phyloP scores from a whole-genome alignment of 1,284 basidiomycete genomes.

The Ganoderma lingzhi region DNA sequence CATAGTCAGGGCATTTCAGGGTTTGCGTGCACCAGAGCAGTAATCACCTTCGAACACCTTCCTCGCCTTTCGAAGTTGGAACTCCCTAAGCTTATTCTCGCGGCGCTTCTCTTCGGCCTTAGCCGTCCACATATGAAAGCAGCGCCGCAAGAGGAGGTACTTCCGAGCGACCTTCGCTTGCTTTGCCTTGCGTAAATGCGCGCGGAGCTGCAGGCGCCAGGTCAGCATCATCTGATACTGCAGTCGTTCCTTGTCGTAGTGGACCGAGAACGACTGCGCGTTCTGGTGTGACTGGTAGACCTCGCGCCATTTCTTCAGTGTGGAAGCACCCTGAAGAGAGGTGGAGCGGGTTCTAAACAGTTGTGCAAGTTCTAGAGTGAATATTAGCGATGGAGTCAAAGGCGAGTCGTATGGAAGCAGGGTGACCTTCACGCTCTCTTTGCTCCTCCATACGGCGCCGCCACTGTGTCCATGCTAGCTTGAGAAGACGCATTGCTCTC shows the following conservation, averaged over 20 bases:
- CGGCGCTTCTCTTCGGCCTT: slow-evolving; percentile 58
- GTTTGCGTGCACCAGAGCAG: not conserved
- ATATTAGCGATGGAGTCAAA: not conserved
- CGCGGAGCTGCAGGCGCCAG: slow-evolving; percentile 68
- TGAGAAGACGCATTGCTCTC: slow-evolving; percentile 53
- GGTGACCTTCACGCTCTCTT: slow-evolving; percentile 55
- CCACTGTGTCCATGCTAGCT: slow-evolving; percentile 63
- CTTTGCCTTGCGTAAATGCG: slow-evolving; percentile 58
- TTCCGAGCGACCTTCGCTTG: slow-evolving; percentile 67
- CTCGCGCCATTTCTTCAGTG: slow-evolving; percentile 61
- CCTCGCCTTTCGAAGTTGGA: slow-evolving; percentile 49
- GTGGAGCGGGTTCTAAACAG: slow-evolving; percentile 57
- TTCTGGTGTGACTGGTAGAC: slow-evolving; percentile 57
- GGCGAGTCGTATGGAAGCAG: not conserved
- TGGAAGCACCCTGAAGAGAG: slow-evolving; percentile 47
- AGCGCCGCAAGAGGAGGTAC: slow-evolving; percentile 59
- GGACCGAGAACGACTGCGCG: slow-evolving; percentile 57
- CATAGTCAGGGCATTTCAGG: slow-evolving; percentile 18
- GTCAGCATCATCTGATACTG: slow-evolving; percentile 55
- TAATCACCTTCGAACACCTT: slow-evolving; percentile 57
- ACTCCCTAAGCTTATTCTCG: slow-evolving; percentile 53
- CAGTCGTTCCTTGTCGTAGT: slow-evolving; percentile 55
- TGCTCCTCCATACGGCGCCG: slow-evolving; percentile 52
- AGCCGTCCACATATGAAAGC: slow-evolving; percentile 61
- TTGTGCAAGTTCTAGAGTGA: slow-evolving; percentile 56